Conservation (phyloP, 768 basidiomycete species). For the Epithele typhae region DNA sequence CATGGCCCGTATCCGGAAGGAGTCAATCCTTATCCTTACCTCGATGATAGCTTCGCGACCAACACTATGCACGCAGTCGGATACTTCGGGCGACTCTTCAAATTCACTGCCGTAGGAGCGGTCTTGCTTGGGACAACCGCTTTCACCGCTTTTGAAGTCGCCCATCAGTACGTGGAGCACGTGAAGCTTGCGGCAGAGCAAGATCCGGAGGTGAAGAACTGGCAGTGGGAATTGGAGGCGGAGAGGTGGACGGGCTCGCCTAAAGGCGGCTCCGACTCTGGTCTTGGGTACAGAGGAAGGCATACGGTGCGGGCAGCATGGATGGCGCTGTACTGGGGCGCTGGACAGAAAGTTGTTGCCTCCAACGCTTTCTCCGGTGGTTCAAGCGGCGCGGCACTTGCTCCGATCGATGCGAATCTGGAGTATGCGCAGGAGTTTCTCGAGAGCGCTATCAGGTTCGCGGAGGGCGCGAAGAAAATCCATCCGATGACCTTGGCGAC, state of each 20-base stretch:
- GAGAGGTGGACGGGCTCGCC: conserved; percentile 54
- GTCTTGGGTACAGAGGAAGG: conserved; percentile 55
- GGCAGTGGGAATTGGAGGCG: conserved; percentile 65
- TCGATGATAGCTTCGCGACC: conserved; percentile 29
- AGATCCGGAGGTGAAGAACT: conserved; percentile 50
- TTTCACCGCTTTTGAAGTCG: conserved; percentile 46
- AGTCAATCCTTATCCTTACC: conserved; percentile 6
- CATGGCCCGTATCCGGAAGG: conserved; percentile 2
- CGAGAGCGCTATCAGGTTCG: conserved; percentile 42
- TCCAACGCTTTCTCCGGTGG: conserved; percentile 33
- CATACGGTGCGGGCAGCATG: conserved; percentile 67
- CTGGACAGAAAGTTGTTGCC: conserved; percentile 36
- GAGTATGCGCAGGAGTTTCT: conserved; percentile 53
- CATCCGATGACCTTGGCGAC: conserved; percentile 48
- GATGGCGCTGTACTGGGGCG: conserved; percentile 67
- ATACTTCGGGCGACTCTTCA: conserved; percentile 43
- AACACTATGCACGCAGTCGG: conserved; percentile 38
- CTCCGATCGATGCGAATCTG: conserved; percentile 50
- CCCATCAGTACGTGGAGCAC: conserved; percentile 64
- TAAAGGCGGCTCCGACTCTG: conserved; percentile 66
- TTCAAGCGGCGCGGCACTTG: conserved; percentile 31
- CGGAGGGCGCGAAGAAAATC: conserved; percentile 37
- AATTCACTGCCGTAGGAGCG: conserved; percentile 44
- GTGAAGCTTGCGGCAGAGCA: conserved; percentile 42
- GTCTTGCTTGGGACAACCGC: conserved; percentile 41